Conservation (phyloP, 1,284 basidiomycete species). For the Neotropicomus parvogracilis region DNA sequence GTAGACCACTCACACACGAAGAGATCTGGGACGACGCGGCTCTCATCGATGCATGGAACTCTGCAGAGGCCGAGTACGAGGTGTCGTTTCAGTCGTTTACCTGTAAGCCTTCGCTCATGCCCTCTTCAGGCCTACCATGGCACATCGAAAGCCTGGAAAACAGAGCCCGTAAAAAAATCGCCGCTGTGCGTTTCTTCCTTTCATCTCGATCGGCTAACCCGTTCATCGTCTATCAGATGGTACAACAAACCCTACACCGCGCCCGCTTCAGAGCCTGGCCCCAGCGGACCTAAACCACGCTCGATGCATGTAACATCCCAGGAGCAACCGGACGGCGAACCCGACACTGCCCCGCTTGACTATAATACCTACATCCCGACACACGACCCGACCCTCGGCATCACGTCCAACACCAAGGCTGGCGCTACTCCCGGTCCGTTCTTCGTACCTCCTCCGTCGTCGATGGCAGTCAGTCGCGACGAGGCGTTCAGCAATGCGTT, state of each 20-base stretch:
- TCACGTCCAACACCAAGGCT: conserved; percentile 18
- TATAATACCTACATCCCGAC: conserved; percentile 66
- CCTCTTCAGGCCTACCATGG: conserved; percentile 56
- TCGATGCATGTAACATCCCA: conserved; percentile 14
- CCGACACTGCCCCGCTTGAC: conserved; percentile 58
- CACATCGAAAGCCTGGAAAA: conserved; percentile 65
- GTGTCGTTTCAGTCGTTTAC: conserved; percentile 17
- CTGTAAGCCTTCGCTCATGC: conserved; percentile 3
- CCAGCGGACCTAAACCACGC: conserved; percentile 8
- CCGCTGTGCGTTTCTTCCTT: conserved; percentile 50
- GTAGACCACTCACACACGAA: conserved; percentile 59
- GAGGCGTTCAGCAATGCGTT: conserved; percentile 72
- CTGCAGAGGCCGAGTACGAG: conserved; percentile 74
- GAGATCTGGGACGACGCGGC: conserved; percentile 84
- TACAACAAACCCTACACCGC: conserved; percentile 60
- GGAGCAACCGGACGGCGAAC: conserved; percentile 12
- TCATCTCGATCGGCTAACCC: not conserved
- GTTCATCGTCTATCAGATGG: conserved; percentile 48
- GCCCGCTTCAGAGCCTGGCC: conserved; percentile 16
- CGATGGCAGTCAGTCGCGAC: conserved; percentile 51
- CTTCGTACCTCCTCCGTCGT: conserved; percentile 32
- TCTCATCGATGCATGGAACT: conserved; percentile 75
- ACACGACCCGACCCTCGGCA: conserved; percentile 55
- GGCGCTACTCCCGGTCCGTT: conserved; percentile 15
- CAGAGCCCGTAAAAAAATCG: conserved; percentile 62